Conservation (phyloP, 208 protist genomes). For the Trypanosoma cruzi region DNA sequence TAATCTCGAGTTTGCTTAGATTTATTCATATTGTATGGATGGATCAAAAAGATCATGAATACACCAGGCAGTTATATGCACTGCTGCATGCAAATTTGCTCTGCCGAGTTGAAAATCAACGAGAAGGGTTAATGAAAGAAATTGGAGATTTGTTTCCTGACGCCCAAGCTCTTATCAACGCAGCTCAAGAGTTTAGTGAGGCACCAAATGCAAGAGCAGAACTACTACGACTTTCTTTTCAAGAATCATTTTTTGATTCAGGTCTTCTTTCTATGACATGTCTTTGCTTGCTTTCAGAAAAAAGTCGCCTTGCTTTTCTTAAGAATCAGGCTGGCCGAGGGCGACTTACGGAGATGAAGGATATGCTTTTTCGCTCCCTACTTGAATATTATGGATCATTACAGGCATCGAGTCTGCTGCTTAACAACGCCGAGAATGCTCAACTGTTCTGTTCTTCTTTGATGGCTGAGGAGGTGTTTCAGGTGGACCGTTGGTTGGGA, state of each 20-base stretch:
- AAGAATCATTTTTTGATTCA: constrained; percentile 39
- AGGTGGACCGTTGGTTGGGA: constrained; percentile 53
- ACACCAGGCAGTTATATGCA: constrained; percentile 30
- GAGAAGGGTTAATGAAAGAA: constrained; percentile 22
- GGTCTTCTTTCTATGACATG: constrained; percentile 61
- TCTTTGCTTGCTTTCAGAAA: constrained; percentile 69
- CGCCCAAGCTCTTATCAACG: constrained; percentile 33
- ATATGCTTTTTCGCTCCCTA: constrained; percentile 58
- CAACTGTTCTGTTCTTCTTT: constrained; percentile 71
- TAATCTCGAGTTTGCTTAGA: constrained; percentile 51
- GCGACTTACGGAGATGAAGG: constrained; percentile 38
- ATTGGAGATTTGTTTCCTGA: constrained; percentile 35
- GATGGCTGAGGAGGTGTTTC: constrained; percentile 68
- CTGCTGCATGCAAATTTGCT: constrained; percentile 78
- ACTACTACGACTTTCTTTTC: constrained; percentile 43
- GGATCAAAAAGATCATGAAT: constrained; percentile 27
- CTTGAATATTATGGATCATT: constrained; percentile 68
- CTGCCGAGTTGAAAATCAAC: constrained; percentile 36
- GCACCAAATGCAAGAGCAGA: constrained; percentile 19
- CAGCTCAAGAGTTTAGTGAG: constrained; percentile 19
- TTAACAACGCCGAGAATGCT: constrained; percentile 31
- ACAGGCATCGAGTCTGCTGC: constrained; percentile 43
- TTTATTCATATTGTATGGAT: constrained; percentile 31
- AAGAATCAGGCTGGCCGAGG: constrained; percentile 43
- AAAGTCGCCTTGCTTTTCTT: constrained; percentile 53